These are phyloP conservation scores for Pseudogymnoascus sp. DNA, from an alignment of 2,329 filamentous ascomycete species.

Conservation along the genomic window DNA sequence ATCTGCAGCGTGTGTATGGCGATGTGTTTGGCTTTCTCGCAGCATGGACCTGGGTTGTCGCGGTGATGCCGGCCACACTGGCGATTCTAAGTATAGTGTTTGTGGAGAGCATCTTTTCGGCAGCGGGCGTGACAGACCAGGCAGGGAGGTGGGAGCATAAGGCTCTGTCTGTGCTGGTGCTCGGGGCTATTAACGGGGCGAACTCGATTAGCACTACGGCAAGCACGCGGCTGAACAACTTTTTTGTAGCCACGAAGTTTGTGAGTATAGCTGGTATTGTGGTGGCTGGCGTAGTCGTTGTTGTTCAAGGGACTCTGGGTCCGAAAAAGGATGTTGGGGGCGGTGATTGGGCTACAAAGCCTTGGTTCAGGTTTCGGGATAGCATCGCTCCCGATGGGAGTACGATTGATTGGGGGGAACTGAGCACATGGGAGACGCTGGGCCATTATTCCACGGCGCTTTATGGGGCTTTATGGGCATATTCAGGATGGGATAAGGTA, in stretches of 20 bases:
- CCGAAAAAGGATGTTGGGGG: conserved; percentile 35
- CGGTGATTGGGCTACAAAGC: conserved; percentile 43
- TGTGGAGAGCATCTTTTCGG: conserved; percentile 51
- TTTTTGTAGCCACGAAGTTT: conserved; percentile 50
- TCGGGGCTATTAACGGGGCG: conserved; percentile 40
- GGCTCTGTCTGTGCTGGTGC: conserved; percentile 41
- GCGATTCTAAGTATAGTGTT: conserved; percentile 59
- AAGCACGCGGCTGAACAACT: conserved; percentile 46
- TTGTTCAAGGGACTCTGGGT: conserved; percentile 34
- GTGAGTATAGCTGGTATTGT: conserved; percentile 41
- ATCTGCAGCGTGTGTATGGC: conserved; percentile 53
- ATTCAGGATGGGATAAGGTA: conserved; percentile 60
- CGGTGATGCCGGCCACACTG: conserved; percentile 56
- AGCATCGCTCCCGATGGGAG: conserved; percentile 43
- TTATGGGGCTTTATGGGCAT: conserved; percentile 57
- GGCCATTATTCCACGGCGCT: conserved; percentile 53
- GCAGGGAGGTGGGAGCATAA: conserved; percentile 39
- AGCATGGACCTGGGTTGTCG: conserved; percentile 59
- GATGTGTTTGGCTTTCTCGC: conserved; percentile 55
- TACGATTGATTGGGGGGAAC: conserved; percentile 39
- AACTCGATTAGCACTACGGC: conserved; percentile 50
- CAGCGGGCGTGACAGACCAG: conserved; percentile 39
- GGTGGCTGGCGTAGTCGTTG: conserved; percentile 41
- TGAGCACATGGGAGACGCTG: conserved; percentile 50
- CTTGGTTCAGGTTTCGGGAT: conserved; percentile 48